Base-by-base conservation (phyloP, 495 filamentous ascomycete genomes). In the Daldinia decipiens region DNA sequence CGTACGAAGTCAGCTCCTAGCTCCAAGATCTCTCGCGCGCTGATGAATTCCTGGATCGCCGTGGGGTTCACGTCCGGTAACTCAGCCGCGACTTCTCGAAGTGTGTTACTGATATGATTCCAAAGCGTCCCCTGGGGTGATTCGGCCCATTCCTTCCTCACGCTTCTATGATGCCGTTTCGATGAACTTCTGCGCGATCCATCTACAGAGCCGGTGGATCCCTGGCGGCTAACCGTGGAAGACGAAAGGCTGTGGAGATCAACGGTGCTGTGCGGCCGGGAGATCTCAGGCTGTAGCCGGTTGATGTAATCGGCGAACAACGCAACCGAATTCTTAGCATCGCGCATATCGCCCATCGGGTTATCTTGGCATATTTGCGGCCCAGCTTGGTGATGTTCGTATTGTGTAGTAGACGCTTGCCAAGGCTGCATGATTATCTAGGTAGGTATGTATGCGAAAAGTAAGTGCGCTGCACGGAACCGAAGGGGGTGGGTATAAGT, bases 221-320 rank as follows among this genome's bases (percentile, higher is more conserved):
- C 55, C 11, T 64, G 57, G 60, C 74, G 71, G 24, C 53, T 40
- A 57, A 62, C 58, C 27, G 55, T 19, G 2, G 65, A 26, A 6
- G 59, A 45, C 12, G 45, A 45, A 36, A 43, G 9, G 45, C 17
- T 24, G 9, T 52, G 34, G 17, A 36, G 56, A 17, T 61, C 43
- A 21, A 21, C 43, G 15, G 45, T 53, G 29, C 47, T 55, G 11
- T 36, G 19, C 12, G 43, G 59, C 11, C 55, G 39, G 17, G 13
- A 4, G 8, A 32, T 72, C 31, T 80, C 77, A 1, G 79, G 79
- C 15, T 74, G 81, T 53, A 82, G 82, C 31, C 80, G 78, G 19
- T 79, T 76, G 45, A 84, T 83, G 52, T 80, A 68, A 54, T 82
- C 79, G 3, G 79, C 76, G 54, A 84, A 81, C 6, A 80, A 72